A percentile compares a stretch with the other conserved stretches of the same genome.
Evolutionary conservation across 129 eudicot species (phyloP).

Genomic region (Pittosporum tobira): DNA sequence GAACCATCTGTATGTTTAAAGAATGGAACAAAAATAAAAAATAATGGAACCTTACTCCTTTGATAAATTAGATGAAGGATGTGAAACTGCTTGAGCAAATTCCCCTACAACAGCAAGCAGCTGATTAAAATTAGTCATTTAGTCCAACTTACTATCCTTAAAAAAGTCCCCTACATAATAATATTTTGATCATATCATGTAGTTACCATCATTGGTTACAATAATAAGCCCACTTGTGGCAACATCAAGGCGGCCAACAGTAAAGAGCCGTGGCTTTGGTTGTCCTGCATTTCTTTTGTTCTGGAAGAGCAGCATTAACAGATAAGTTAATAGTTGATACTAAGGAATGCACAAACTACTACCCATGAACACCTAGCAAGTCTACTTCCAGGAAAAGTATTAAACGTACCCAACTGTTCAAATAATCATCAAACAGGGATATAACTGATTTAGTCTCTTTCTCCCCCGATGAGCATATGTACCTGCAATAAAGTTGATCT

Average conservation of each 20-base stretch:
- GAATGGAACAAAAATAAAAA: neutral
- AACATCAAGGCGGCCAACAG: constrained; percentile 93
- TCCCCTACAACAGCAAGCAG: constrained; percentile 50
- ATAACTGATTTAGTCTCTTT: constrained; percentile 67
- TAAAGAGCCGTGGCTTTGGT: constrained; percentile 80
- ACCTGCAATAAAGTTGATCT: constrained; percentile 31
- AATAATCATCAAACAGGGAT: constrained; percentile 58
- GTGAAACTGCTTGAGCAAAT: constrained; percentile 81
- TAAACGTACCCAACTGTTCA: constrained; percentile 75
- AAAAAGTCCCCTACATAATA: neutral
- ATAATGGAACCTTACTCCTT: constrained; percentile 68
- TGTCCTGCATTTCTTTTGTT: constrained; percentile 61
- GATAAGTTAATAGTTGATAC: neutral
- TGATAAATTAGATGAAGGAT: constrained; percentile 83
- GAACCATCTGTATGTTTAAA: neutral
- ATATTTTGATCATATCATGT: neutral
- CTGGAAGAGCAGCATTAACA: constrained; percentile 28
- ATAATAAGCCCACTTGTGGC: constrained; percentile 85
- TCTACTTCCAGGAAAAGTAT: neutral
- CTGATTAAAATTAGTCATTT: neutral
- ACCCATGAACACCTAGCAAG: neutral
- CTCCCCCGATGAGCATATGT: constrained; percentile 90
- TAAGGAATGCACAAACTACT: neutral
- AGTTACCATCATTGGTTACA: constrained; percentile 90
- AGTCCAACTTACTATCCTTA: neutral